Evolutionary conservation across 2,329 filamentous ascomycete genomes (phyloP), one percentile per base, ranked within the genome.

Genomic region (Trichoderma atrobrunneum): DNA sequence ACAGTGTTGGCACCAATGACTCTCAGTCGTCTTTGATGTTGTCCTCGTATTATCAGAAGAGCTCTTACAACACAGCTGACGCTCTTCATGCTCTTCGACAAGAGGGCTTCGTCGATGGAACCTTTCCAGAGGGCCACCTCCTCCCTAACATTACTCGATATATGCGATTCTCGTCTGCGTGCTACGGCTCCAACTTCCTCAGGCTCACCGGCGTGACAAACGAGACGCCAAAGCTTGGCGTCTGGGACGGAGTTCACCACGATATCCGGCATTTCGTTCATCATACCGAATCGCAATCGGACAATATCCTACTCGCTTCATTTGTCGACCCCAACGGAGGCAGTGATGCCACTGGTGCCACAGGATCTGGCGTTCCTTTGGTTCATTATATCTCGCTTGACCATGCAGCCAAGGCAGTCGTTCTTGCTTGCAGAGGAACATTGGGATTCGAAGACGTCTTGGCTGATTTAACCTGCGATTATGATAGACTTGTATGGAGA

Each of bases 331-430:
- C 89, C 2, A 87, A 91, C 70, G 91, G 91, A 34, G 90, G 90
- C 3, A 87, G 89, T 2, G 90, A 92, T 76, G 85, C 88, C 0
- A 86, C 87, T 4, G 91, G 91, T 1, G 86, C 89, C 26, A 91
- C 88, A 2, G 88, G 88, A 43, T 90, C 88, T 0, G 90, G 90
- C 0, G 87, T 92, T 71, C 91, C 91, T 1, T 84, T 93, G 21
- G 91, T 93, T 3, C 91, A 93, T 79, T 93, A 92, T 75, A 88
- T 93, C 43, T 90, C 90, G 2, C 82, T 93, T 0, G 91, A 93
- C 75, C 90, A 92, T 76, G 89, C 91, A 66, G 91, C 91, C 2
- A 91, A 90, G 76, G 91, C 91, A 0, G 89, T 93, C 0, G 91
- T 93, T 0, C 82, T 93, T n/a, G 90, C 91, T 1, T 91, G 92